Evolutionary conservation across 2,329 filamentous ascomycete species (phyloP).

Genomic region (Pseudocercospora musae): DNA sequence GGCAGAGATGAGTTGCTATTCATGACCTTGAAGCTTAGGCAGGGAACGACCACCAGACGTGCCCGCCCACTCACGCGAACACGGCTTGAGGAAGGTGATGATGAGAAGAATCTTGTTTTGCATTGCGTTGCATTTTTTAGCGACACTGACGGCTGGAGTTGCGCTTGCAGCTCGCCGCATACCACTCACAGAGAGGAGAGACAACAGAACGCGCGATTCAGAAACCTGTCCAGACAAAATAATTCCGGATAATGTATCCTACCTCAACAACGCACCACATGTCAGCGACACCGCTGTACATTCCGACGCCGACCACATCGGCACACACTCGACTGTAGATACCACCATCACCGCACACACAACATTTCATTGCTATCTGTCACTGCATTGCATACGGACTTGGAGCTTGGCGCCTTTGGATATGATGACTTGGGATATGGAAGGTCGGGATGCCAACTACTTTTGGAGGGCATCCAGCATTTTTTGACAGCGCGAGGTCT

Average conservation of each 20-base stretch:
- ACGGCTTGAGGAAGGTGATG: neutral
- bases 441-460: neutral
- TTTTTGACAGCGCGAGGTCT: conserved; percentile 4
- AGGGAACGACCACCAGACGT: conserved; percentile 3
- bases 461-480: neutral
- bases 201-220: conserved; percentile 2
- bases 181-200: neutral
- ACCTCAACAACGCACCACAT: neutral
- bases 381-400: conserved; percentile 1
- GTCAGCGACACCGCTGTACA: neutral
- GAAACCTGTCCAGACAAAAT: neutral
- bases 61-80: conserved; percentile 4
- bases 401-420: conserved; percentile 3
- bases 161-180: conserved; percentile 6
- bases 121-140: conserved; percentile 2
- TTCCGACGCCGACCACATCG: neutral
- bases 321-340: neutral
- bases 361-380: neutral
- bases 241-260: neutral
- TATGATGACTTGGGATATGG: neutral
- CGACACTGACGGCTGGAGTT: conserved; percentile 4
- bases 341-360: neutral
- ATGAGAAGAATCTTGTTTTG: neutral
- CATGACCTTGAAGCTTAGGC: conserved; percentile 14
- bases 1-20: conserved; percentile 7